phyloP scores from a whole-genome alignment of 805 yeast genomes.

The Ogataea ramenticola region DNA sequence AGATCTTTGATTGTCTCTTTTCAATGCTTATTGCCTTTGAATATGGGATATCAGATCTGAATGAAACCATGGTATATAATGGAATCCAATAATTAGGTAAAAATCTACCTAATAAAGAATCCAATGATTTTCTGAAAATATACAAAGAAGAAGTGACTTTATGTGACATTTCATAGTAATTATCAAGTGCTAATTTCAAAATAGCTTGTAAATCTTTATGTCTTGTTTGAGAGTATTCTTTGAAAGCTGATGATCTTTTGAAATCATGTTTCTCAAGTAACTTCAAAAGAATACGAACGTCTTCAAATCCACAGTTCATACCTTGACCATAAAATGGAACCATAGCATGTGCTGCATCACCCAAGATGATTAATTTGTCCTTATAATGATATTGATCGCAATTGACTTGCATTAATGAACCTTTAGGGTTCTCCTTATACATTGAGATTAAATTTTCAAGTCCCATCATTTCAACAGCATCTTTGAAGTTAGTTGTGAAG shows the following conservation, averaged over 20 bases:
- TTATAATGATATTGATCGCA: conserved; percentile 62
- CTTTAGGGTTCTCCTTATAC: conserved; percentile 58
- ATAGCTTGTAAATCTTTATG: conserved; percentile 68
- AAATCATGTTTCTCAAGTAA: conserved; percentile 31
- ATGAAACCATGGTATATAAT: conserved; percentile 86
- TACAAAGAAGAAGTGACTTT: conserved; percentile 60
- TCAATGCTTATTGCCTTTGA: conserved; percentile 55
- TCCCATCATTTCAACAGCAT: conserved; percentile 67
- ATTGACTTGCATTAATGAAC: conserved; percentile 67
- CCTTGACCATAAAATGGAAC: conserved; percentile 99
- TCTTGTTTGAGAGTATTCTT: conserved; percentile 45
- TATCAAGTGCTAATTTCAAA: conserved; percentile 67
- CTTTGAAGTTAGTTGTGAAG: conserved; percentile 59
- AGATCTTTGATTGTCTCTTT: conserved; percentile 44
- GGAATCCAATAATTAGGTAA: conserved; percentile 72
- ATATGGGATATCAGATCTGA: conserved; percentile 76
- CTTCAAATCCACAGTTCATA: conserved; percentile 94
- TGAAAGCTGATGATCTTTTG: conserved; percentile 43
- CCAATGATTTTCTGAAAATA: conserved; percentile 60
- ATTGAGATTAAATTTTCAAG: conserved; percentile 41
- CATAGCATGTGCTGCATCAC: conserved; percentile 96
- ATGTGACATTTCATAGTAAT: conserved; percentile 83
- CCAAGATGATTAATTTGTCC: conserved; percentile 62
- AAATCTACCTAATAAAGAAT: conserved; percentile 51
- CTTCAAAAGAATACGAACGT: conserved; percentile 61